Conservation (phyloP, 768 basidiomycete genomes). For the Strobilomyces confusus region DNA sequence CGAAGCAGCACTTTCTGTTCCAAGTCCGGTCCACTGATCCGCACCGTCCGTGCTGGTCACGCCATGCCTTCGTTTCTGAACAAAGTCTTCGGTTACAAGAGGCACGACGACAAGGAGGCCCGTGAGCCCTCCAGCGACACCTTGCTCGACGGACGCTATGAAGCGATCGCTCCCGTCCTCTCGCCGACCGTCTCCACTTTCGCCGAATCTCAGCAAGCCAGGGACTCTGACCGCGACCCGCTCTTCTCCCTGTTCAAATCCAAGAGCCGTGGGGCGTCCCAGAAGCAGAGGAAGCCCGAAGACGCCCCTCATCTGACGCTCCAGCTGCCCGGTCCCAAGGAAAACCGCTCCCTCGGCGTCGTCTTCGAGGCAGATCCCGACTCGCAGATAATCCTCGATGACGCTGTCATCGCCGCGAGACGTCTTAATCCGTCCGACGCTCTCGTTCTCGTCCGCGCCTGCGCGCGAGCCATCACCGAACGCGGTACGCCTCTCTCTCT, state of each 20-base stretch:
- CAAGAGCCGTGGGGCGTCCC: conserved; percentile 40
- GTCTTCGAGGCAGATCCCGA: conserved; percentile 61
- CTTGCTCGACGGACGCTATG: conserved; percentile 72
- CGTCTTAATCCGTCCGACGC: conserved; percentile 61
- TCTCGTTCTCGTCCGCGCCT: conserved; percentile 59
- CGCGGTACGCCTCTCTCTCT: conserved; percentile 45
- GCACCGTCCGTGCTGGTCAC: conserved; percentile 13
- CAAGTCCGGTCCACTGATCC: conserved; percentile 12
- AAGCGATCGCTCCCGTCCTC: conserved; percentile 52
- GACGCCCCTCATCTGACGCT: conserved; percentile 58
- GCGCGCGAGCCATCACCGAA: conserved; percentile 61
- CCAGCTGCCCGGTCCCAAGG: conserved; percentile 52
- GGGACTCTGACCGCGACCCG: conserved; percentile 40
- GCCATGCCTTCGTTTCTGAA: conserved; percentile 65
- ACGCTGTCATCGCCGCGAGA: conserved; percentile 52
- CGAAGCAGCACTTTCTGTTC: background rate
- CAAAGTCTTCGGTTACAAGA: conserved; percentile 76
- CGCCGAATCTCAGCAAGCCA: conserved; percentile 19
- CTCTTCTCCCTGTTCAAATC: conserved; percentile 49
- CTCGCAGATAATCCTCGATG: conserved; percentile 42
- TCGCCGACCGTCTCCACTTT: conserved; percentile 32
- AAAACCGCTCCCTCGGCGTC: conserved; percentile 48
- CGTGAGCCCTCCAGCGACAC: conserved; percentile 38
- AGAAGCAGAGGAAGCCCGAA: conserved; percentile 32
- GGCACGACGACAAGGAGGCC: conserved; percentile 48